Evolutionary conservation across 2,329 filamentous ascomycete species (phyloP).

Genomic region (Rutstroemia sp.): DNA sequence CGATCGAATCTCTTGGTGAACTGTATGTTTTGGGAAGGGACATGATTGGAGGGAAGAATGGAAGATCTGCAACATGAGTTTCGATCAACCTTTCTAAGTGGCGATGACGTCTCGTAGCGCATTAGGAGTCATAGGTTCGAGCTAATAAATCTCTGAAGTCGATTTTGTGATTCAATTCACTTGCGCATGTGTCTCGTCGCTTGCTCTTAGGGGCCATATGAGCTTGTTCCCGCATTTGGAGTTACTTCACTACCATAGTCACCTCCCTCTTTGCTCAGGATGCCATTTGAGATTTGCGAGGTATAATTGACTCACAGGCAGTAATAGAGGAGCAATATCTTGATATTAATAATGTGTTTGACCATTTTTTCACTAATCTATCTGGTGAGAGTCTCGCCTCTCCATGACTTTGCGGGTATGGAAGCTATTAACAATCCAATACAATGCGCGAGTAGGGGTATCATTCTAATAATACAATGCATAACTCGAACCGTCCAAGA

Average conservation of each 20-base stretch:
- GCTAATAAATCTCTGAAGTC: no score
- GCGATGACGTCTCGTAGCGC: no score
- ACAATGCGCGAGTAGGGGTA: conserved; percentile 4
- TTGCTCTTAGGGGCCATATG: no score
- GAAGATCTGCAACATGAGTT: not conserved
- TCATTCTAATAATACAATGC: not conserved
- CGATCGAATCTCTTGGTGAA: conserved; percentile 1
- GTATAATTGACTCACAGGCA: not conserved
- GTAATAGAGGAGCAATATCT: not conserved
- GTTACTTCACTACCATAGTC: no score
- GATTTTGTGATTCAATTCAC: not conserved
- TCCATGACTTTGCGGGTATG: not conserved
- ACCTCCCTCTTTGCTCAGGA: no score
- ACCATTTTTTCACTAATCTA: not conserved
- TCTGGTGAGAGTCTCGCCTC: not conserved
- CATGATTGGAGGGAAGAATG: not conserved
- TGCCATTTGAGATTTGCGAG: not conserved
- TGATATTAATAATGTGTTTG: not conserved
- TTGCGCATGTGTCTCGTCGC: no score
- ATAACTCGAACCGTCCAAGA: not conserved
- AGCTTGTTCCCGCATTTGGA: no score
- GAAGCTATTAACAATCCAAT: not conserved
- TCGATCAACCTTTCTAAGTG: not conserved
- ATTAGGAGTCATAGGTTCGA: not conserved
- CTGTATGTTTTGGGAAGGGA: not conserved